Evolutionary conservation across 345 rosid species (phyloP).

Genomic region (Rhizophora apiculata): DNA sequence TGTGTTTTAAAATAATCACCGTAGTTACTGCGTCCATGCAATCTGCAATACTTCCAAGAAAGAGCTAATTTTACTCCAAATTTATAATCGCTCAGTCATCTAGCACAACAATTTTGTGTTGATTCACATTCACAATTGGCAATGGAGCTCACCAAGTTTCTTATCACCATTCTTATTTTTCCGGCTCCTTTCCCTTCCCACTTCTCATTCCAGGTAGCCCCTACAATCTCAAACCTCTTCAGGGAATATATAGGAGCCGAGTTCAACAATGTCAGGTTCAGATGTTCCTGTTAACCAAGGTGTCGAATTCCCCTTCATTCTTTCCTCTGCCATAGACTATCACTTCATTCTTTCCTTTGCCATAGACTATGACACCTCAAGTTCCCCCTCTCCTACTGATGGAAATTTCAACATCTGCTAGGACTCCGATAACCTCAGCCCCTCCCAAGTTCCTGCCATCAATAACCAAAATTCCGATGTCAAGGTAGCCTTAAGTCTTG

Average conservation of each 20-base stretch:
- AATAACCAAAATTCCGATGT: constrained; percentile 29
- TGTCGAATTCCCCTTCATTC: not conserved
- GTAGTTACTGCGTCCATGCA: too few species aligned
- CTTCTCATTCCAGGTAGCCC: constrained; percentile 11
- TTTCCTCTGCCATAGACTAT: not conserved
- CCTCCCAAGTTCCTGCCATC: constrained; percentile 33
- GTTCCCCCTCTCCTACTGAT: constrained; percentile 33
- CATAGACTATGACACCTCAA: constrained; percentile 5
- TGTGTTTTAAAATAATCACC: too few species aligned
- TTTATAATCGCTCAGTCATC: too few species aligned
- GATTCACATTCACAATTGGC: not conserved
- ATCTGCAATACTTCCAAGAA: too few species aligned
- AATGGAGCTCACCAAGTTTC: constrained; percentile 15
- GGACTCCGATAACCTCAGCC: constrained; percentile 33
- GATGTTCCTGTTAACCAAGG: constrained; percentile 31
- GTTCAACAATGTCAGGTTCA: constrained; percentile 28
- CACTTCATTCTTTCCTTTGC: not conserved
- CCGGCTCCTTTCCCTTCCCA: constrained; percentile 9
- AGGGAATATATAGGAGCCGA: constrained; percentile 40
- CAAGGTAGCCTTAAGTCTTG: constrained; percentile 39
- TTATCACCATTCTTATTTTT: constrained; percentile 18
- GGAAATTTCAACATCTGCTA: constrained; percentile 40
- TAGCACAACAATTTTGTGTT: not conserved
- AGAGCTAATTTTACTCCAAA: too few species aligned
- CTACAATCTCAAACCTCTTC: constrained; percentile 35